Evolutionary conservation across 1,284 basidiomycete species (phyloP), one percentile per base, ranked within the genome.

Genomic region (Ustilago lituana): DNA sequence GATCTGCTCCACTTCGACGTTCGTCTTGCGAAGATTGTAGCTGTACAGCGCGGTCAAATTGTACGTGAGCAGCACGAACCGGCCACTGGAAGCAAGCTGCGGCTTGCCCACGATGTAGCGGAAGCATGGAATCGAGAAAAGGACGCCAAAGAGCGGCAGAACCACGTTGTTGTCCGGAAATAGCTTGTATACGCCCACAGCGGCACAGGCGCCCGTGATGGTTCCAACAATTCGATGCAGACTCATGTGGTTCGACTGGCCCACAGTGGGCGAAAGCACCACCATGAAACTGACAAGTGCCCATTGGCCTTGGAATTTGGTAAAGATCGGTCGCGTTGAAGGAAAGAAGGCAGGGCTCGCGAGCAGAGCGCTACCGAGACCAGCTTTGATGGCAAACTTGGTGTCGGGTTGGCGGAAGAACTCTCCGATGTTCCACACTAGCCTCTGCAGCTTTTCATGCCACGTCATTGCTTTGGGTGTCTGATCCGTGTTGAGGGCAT

Each of bases 121-220:
- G 84, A 96, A 98, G 83, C 94, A 97, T 3, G 94, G 94, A 4
- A 96, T 84, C 1, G 93, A 94, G 82, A 93, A 95, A 66, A 96
- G 85, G 79, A 92, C 91, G 0, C 95, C 94, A 64, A 94, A 90
- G 35, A 92, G n/a, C 2, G 92, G 88, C 14, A 98, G 85, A 1
- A 89, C 85, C 29, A 89, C 82, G 0, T 91, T 86, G 67, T 93
- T 87, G 47, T 92, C 89, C 0, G 90, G 89, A 80, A 93, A 93
- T 29, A 78, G 38, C 44, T 44, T 65, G 57, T 90, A 94, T 10
- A 90, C 85, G 0, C 84, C 83, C 12, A 89, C 88, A 1, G 94
- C 93, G 1, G 90, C 88, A 0, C 85, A 83, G 1, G 93, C 94
- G 12, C 93, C 94, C 37, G 91, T 22, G 14, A 77, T 45, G 1